Base-by-base conservation (phyloP, 768 basidiomycete genomes). In the Thelephora ganbajun region DNA sequence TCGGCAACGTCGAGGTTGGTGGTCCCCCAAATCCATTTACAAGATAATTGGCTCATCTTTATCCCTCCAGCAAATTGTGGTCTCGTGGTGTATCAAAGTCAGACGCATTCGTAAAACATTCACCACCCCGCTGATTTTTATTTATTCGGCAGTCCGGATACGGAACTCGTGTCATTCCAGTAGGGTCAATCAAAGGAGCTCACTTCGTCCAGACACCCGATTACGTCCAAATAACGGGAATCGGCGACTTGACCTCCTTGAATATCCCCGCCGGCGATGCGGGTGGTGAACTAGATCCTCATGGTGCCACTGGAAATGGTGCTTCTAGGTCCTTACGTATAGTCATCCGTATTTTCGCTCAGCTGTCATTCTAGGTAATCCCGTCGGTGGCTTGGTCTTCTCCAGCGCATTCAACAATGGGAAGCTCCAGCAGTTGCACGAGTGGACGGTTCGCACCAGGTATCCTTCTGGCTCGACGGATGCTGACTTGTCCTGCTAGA, bases 201-300 rank as follows among this genome's bases (percentile, higher is more conserved):
- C 82, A 80, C 57, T 75, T 84, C 58, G 69, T 85, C 4, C 68
- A 75, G 52, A 84, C 85, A 0, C 78, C 82, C n/a, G 79, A 80
- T 59, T 87, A 77, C 59, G 68, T 85, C 33, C 83, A 83, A 56
- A 64, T 86, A 47, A 79, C 77, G 35, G 87, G 82, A 41, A 63
- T 71, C 45, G 83, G 81, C 5, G 71, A 87, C 58, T 57, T 84
- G 50, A 82, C 78, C 11, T 65, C 68, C 48, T 60, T 89, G 48
- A 83, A 85, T 59, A 68, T 85, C 26, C 76, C 77, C 6, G 56
- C 59, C 1, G 72, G 73, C 3, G 83, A 85, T 46, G 65, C 49
- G 42, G 78, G 74, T 16, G 81, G 80, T 43, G 73, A 85, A 66
- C 64, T 83, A 16, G 82, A 84, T 58, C 81, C 81, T 5, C 80